These are phyloP conservation scores for Monilinia aucupariae DNA, from an alignment of 2,329 filamentous ascomycete species.

Conservation along the genomic window DNA sequence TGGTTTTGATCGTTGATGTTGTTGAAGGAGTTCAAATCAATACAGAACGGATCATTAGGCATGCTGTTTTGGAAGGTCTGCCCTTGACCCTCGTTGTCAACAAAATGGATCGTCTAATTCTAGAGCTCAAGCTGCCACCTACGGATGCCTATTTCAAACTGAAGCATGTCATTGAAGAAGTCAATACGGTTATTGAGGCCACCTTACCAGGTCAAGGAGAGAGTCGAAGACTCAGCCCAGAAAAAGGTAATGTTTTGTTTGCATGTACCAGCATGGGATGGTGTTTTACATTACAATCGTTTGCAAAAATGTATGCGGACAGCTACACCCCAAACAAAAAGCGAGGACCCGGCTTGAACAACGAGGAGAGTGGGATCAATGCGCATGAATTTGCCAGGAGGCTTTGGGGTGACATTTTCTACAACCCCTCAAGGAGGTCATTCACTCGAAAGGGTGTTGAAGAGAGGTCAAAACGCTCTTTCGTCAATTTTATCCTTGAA, in stretches of 20 bases:
- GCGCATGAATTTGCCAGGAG: conserved; percentile 75
- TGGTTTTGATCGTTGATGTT: conserved; percentile 90
- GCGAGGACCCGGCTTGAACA: conserved; percentile 38
- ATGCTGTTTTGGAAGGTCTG: conserved; percentile 83
- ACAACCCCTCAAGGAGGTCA: conserved; percentile 81
- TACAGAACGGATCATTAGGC: conserved; percentile 94
- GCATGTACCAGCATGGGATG: conserved; percentile 90
- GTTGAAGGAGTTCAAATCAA: conserved; percentile 99
- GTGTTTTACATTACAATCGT: conserved; percentile 93
- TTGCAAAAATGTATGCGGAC: conserved; percentile 93
- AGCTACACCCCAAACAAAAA: conserved; percentile 51
- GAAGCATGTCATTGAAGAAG: conserved; percentile 96
- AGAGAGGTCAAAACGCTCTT: conserved; percentile 73
- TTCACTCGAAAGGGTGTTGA: conserved; percentile 87
- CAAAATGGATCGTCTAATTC: conserved; percentile 92
- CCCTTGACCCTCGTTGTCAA: conserved; percentile 89
- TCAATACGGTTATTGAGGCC: conserved; percentile 92
- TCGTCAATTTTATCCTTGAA: conserved; percentile 91
- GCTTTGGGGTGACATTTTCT: conserved; percentile 96
- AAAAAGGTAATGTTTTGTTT: conserved; percentile 98
- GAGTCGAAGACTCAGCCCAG: conserved; percentile 76
- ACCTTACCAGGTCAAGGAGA: conserved; percentile 76
- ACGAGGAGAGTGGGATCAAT: conserved; percentile 52
- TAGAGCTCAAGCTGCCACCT: conserved; percentile 90
- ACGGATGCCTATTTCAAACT: conserved; percentile 98